Evolutionary conservation across 306 rosid species (phyloP), one percentile per base, ranked within the genome.

Genomic region (Acacia acuminata): DNA sequence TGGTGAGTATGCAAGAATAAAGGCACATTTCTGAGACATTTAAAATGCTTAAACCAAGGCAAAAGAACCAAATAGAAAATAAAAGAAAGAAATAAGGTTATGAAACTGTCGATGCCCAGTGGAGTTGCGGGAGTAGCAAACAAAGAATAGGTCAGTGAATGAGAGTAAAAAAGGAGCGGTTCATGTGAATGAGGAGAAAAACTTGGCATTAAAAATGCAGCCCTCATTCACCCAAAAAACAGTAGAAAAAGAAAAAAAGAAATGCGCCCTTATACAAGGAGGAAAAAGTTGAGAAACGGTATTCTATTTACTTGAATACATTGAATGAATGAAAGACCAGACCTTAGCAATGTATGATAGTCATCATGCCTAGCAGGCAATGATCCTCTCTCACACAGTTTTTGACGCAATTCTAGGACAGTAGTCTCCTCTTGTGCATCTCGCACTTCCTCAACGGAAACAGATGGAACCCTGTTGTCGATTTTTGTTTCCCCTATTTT

Each of bases 281-380:
- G 38, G 82, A 38, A 81, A 55, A 30, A 3, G 43, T 3, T 76
- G 56, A 7, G 66, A 69, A 58, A 38, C 79, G 80, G 53, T 15
- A 58, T 71, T 25, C 56, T 53, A 42, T 22, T 60, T 15, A 65
- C 24, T 16, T 6, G 12, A 47, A 45, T 9, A 44, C 4, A 63
- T 16, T 12, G 48, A 79, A 61, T 70, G 76, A 38, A 82, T 32
- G 67, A 56, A 38, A 71, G 70, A 71, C 79, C 88, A 51, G 38
- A 93, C 97, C 98, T 94, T 76, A 94, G 83, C 79, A 94, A 75
- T 69, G 97, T 88, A 81, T 93, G 91, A 79, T 94, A 93, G 83
- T 91, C 97, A 86, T 91, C 98, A 69, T 87, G 98, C 82, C 88
- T 89, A 12, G 89, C 70, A 10, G 97, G 97, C 85, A 94, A 78